Conservation (phyloP, 2,329 filamentous ascomycete species). For the Aspergillus proliferans region DNA sequence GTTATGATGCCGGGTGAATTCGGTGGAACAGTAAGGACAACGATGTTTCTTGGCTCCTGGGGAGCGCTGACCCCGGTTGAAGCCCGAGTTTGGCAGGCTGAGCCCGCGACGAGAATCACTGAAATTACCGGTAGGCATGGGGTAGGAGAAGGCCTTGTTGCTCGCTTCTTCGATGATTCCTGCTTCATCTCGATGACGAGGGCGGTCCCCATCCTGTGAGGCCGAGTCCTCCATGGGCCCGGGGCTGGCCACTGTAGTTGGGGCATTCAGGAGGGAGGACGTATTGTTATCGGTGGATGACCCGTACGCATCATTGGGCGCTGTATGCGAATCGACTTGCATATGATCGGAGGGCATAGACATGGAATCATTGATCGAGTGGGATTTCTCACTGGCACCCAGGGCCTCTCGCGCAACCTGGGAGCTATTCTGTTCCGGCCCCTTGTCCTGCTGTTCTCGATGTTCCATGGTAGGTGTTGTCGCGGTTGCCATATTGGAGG, state of each 20-base stretch:
- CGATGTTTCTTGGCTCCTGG: conserved; percentile 85
- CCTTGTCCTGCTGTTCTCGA: conserved; percentile 26
- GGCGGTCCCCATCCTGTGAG: conserved; percentile 38
- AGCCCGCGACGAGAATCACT: conserved; percentile 52
- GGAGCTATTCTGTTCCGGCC: conserved; percentile 29
- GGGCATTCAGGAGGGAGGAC: conserved; percentile 38
- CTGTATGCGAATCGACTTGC: conserved; percentile 45
- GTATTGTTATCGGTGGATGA: conserved; percentile 44
- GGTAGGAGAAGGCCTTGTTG: conserved; percentile 59
- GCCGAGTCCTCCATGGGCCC: conserved; percentile 40
- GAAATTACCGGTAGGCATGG: conserved; percentile 48
- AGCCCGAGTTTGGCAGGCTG: conserved; percentile 53
- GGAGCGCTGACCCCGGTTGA: conserved; percentile 57
- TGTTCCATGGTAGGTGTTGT: conserved; percentile 47
- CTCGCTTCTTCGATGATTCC: conserved; percentile 35
- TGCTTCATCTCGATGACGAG: conserved; percentile 28
- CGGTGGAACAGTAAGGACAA: conserved; percentile 91
- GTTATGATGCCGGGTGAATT: conserved; percentile 96
- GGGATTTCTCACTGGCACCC: conserved; percentile 31
- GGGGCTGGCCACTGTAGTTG: conserved; percentile 45
- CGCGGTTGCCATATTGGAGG: conserved; percentile 39
- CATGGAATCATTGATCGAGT: conserved; percentile 44
- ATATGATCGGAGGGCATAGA: conserved; percentile 40
- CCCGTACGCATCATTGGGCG: conserved; percentile 44
- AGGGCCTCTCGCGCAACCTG: conserved; percentile 39